A percentile compares a stretch with the other conserved stretches of the same genome.
Evolutionary conservation across 2,329 filamentous ascomycete genomes (phyloP).

Genomic region (Leptographium wingfieldii): DNA sequence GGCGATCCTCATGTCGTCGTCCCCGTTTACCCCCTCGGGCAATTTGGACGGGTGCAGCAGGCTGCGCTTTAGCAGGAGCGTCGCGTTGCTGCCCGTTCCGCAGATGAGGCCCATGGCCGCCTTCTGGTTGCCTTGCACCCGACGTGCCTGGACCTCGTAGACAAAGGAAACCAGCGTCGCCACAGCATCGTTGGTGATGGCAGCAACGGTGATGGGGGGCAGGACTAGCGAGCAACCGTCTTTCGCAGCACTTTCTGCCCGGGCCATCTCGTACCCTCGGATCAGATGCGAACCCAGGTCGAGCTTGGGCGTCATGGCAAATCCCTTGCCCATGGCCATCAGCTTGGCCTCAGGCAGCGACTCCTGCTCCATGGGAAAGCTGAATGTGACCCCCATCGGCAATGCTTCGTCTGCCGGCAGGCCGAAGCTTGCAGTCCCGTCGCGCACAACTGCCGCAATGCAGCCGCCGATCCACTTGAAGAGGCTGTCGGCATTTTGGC

Average conservation of each 20-base stretch:
- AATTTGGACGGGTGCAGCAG: slow-evolving; percentile 50
- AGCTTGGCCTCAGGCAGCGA: slow-evolving; percentile 49
- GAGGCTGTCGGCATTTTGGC: slow-evolving; percentile 59
- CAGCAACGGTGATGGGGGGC: slow-evolving; percentile 56
- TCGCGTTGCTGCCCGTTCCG: slow-evolving; percentile 72
- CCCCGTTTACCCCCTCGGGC: slow-evolving; percentile 37
- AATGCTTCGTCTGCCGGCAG: slow-evolving; percentile 33
- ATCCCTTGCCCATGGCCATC: slow-evolving; percentile 60
- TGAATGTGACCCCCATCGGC: slow-evolving; percentile 57
- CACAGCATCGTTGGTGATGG: slow-evolving; percentile 72
- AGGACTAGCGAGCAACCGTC: slow-evolving; percentile 21
- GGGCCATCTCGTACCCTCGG: slow-evolving; percentile 43
- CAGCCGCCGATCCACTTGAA: slow-evolving; percentile 74
- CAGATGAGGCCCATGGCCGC: slow-evolving; percentile 72
- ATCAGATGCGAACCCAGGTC: slow-evolving; percentile 48
- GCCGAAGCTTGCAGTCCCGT: slow-evolving; percentile 33
- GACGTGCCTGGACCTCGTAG: slow-evolving; percentile 44
- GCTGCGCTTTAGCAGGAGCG: slow-evolving; percentile 54
- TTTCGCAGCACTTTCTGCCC: slow-evolving; percentile 9
- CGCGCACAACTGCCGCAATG: slow-evolving; percentile 58
- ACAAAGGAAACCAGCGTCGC: slow-evolving; percentile 68
- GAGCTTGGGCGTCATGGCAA: slow-evolving; percentile 46
- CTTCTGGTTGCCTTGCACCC: slow-evolving; percentile 42
- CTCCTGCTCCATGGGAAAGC: slow-evolving; percentile 56
- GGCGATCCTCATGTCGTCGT: slow-evolving; percentile 50